Evolutionary conservation across 2,329 filamentous ascomycete species (phyloP).

Genomic region (Peltaster fructicola): DNA sequence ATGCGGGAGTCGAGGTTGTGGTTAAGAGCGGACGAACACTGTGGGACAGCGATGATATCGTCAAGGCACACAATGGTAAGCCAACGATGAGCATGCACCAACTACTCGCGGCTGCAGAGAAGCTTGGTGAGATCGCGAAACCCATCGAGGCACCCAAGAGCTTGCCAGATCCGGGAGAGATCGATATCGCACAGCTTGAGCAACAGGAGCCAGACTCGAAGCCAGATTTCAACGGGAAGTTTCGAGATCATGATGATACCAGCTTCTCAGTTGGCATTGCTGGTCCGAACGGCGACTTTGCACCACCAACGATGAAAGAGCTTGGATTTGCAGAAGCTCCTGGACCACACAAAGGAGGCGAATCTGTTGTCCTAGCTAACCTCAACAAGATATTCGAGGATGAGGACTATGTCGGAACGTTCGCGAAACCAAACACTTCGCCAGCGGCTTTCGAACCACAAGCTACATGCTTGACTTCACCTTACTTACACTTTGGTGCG

Average conservation of each 20-base stretch:
- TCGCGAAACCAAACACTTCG: conserved; percentile 59
- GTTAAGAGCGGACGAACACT: conserved; percentile 47
- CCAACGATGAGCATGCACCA: conserved; percentile 60
- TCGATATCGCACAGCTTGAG: conserved; percentile 37
- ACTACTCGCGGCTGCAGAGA: conserved; percentile 42
- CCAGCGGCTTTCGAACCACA: conserved; percentile 57
- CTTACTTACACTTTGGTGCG: conserved; percentile 57
- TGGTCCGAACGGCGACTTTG: conserved; percentile 51
- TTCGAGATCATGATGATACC: conserved; percentile 36
- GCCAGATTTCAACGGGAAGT: conserved; percentile 43
- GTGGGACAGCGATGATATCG: conserved; percentile 55
- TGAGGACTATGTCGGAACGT: conserved; percentile 51
- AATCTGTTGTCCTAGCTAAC: conserved; percentile 41
- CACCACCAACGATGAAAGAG: conserved; percentile 52
- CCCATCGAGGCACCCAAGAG: conserved; percentile 42
- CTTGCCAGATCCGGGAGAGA: conserved; percentile 48
- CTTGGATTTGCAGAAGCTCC: conserved; percentile 49
- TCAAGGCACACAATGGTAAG: conserved; percentile 45
- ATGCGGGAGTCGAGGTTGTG: conserved; percentile 53
- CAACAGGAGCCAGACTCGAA: conserved; percentile 33
- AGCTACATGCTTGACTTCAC: conserved; percentile 55
- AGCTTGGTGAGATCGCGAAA: conserved; percentile 42
- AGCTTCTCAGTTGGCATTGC: conserved; percentile 41
- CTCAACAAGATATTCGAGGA: conserved; percentile 42
- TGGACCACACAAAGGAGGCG: conserved; percentile 53